Base-by-base conservation (phyloP, 202 grass and related monocot genomes). In the Dendrocalamus latiflorus region DNA sequence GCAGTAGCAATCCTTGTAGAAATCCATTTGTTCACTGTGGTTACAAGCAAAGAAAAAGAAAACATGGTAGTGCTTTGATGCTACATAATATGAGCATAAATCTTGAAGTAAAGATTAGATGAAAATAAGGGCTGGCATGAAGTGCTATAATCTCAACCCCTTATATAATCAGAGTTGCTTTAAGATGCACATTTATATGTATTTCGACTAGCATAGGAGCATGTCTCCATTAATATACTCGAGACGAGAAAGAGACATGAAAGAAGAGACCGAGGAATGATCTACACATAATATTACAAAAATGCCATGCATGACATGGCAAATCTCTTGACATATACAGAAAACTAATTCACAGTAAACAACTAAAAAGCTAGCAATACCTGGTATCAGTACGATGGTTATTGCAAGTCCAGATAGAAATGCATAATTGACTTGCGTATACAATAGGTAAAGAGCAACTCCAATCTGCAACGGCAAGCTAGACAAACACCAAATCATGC, bases 21-120 rank as follows among this genome's bases (percentile, higher is more conserved):
- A 78, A 98, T 95, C 83, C 87, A 98, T 91, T 95, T 98, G 88
- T 95, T 98, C 30, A 98, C n/a, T n/a, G n/a, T n/a, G n/a, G n/a
- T n/a, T n/a, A n/a, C n/a, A n/a, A n/a, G n/a, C n/a, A n/a, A n/a
- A 73, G 12, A 34, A 75, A 14, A 15, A 83, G 57, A 70, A 50
- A 41, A 82, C 8, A 76, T 62, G 21, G 48, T 85, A 84, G 24
- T 43, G 14, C 28, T 28, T 45, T 81, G 25, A 47, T 59, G 41
- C n/a, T 70, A n/a, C n/a, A n/a, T n/a, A n/a, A n/a, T n/a, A n/a
- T n/a, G n/a, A n/a, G n/a, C n/a, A n/a, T n/a, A n/a, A n/a, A n/a
- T n/a, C n/a, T n/a, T n/a, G n/a, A n/a, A n/a, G n/a, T n/a, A n/a
- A n/a, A n/a, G n/a, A n/a, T n/a, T n/a, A n/a, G n/a, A n/a, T n/a